phyloP scores from a whole-genome alignment of 192 early-diverging fungal species.

The Coemansia erecta region DNA sequence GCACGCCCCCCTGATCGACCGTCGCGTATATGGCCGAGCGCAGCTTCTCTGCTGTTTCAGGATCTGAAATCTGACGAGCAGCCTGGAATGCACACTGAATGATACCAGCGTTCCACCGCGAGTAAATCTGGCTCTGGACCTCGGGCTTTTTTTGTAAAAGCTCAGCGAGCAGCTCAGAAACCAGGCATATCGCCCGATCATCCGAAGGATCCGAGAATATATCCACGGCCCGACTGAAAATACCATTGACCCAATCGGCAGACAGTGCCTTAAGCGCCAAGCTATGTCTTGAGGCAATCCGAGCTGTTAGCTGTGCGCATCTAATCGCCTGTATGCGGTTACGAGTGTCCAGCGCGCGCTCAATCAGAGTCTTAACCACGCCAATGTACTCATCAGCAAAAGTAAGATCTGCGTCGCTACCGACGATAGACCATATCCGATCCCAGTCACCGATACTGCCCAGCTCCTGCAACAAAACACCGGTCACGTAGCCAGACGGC shows the following conservation, averaged over 20 bases:
- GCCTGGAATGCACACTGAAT: not conserved
- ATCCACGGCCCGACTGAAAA: not conserved
- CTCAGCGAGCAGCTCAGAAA: not conserved
- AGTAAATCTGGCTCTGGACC: not conserved
- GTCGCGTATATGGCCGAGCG: conserved; percentile 1
- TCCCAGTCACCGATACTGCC: conserved; percentile 21
- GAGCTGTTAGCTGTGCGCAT: conserved; percentile 4
- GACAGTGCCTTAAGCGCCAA: not conserved
- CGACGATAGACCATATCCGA: conserved; percentile 27
- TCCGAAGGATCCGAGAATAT: no score
- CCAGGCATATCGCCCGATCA: not conserved
- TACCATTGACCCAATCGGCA: not conserved
- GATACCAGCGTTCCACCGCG: conserved; percentile 13
- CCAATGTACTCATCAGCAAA: not conserved
- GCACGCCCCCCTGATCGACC: not conserved
- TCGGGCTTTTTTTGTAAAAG: conserved; percentile 10
- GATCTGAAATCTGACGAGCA: not conserved
- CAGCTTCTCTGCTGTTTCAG: not conserved
- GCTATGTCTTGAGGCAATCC: conserved; percentile 7
- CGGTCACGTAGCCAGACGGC: conserved; percentile 1
- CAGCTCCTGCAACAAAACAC: conserved; percentile 9
- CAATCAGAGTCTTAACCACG: conserved; percentile 6
- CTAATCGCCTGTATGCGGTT: conserved; percentile 21
- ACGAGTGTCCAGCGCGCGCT: conserved; percentile 11
- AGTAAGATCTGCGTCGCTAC: not conserved